Evolutionary conservation across 345 rosid species (phyloP), one percentile per base, ranked within the genome.

Genomic region (Salix purpurea): DNA sequence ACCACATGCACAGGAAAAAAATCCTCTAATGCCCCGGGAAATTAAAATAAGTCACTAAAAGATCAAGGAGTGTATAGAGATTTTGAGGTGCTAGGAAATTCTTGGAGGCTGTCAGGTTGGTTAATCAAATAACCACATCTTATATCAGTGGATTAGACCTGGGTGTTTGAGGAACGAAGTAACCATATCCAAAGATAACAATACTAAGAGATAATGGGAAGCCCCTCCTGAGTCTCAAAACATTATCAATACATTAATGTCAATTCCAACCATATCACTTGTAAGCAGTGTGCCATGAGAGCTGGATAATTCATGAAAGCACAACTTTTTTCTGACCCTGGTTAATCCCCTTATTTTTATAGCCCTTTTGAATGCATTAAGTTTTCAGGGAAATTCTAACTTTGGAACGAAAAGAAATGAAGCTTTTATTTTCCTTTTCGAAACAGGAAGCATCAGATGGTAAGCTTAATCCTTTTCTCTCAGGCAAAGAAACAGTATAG

Each of bases 401-500:
- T 14, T 36, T 23, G 7, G 12, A 37, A 28, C 11, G 48, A 21
- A 8, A 16, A 4, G 56, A 21, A 16, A 16, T 5, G 24, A 62
- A 40, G 13, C 23, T 61, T 44, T 37, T 40, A 40, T n/a, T 42
- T 24, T 61, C 56, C 30, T 37, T 23, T 4, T 19, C 13, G 0
- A 44, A 13, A 7, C 58, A 37, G 65, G 30, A 21, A 39, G n/a
- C 34, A 12, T 40, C 39, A 39, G 24, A 42, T 65, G 54, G 32
- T 64, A 34, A 65, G 4, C 14, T 21, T 23, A 11, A 28, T 4
- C 23, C 34, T 6, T 39, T 19, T 30, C 11, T 71, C 13, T 36
- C 56, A 75, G 10, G 37, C 74, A 71, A 32, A 19, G 76, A 40
- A 76, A 39, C 26, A 23, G 70, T 19, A 65, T 72, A 48, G 60